Evolutionary conservation across 768 basidiomycete species (phyloP).

Genomic region (Tricholoma saponaceum): DNA sequence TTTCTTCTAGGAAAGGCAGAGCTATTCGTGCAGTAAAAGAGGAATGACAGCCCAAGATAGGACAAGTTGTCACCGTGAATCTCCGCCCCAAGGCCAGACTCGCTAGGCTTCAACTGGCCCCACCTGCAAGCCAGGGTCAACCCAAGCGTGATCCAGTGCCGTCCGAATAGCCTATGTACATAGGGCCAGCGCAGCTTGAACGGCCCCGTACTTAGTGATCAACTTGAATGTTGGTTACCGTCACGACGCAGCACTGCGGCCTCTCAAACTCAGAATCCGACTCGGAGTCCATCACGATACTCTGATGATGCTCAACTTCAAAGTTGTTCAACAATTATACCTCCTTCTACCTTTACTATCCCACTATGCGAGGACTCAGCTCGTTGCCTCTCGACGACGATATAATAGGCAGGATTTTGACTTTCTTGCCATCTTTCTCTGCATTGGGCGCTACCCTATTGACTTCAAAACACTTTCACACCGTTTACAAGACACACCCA

Average conservation of each 20-base stretch:
- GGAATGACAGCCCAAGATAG: too few relatives aligned
- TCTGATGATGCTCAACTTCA: too few relatives aligned
- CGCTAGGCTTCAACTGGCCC: too few relatives aligned
- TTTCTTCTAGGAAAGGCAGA: too few relatives aligned
- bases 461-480: conserved; percentile 18
- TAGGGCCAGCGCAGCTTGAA: conserved; percentile 2
- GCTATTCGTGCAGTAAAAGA: too few relatives aligned
- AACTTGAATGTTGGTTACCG: neutral
- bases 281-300: too few relatives aligned
- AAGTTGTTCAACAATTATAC: too few relatives aligned
- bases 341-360: too few relatives aligned
- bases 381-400: conserved; percentile 19
- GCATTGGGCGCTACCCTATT: conserved; percentile 15
- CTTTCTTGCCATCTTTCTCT: conserved; percentile 16
- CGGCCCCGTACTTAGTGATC: neutral
- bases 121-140: conserved; percentile 9
- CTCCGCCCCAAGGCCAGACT: too few relatives aligned
- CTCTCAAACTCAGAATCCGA: too few relatives aligned
- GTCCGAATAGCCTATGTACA: conserved; percentile 16
- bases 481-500: conserved; percentile 16
- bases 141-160: conserved; percentile 25
- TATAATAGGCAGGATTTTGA: conserved; percentile 20
- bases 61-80: too few relatives aligned
- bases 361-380: too few relatives aligned
- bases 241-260: neutral